Base-by-base conservation (phyloP, 1,284 basidiomycete genomes). In the Inonotus obliquus region DNA sequence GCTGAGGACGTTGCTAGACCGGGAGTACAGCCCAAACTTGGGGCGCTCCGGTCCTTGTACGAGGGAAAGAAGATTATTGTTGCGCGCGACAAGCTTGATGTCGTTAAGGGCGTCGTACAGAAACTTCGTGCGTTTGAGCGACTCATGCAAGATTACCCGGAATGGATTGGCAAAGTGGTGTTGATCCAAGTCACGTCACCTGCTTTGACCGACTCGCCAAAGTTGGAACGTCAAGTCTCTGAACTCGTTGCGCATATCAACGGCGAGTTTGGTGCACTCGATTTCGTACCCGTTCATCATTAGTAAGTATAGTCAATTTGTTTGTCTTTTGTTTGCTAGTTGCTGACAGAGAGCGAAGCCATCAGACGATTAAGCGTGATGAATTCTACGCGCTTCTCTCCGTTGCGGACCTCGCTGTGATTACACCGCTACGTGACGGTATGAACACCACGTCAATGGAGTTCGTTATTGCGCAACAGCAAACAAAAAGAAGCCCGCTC, bases 381-480 rank as follows among this genome's bases (percentile, higher is more conserved):
- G 96, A 99, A 75, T 99, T 98, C 77, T 98, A 98, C 76, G 96
- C 94, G 0, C 82, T 99, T n/a, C 81, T 99, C 21, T 90, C 87
- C 29, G 95, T 95, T 0, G 96, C 96, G 11, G 96, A 98, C 74
- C 82, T 99, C 23, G 96, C 92, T 7, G 88, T 99, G 27, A 97
- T 98, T 75, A 99, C 96, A 0, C 94, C 94, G 0, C 83, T 98
- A 6, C 87, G 96, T 32, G 96, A 99, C 71, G 96, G 96, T 9
- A 98, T 99, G 96, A 98, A 99, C 81, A 98, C 97, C 9, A 98
- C 95, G 0, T 89, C 86, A 54, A 98, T 98, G 96, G 96, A 98
- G 76, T 98, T 93, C 75, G 92, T 97, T 53, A 89, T 98, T 64
- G 95, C 94, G 59, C 96, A 99, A 76, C 83, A 91, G 68, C 82